Evolutionary conservation across 2,329 filamentous ascomycete species (phyloP), one percentile per base, ranked within the genome.

Genomic region (Coniella lustricola): DNA sequence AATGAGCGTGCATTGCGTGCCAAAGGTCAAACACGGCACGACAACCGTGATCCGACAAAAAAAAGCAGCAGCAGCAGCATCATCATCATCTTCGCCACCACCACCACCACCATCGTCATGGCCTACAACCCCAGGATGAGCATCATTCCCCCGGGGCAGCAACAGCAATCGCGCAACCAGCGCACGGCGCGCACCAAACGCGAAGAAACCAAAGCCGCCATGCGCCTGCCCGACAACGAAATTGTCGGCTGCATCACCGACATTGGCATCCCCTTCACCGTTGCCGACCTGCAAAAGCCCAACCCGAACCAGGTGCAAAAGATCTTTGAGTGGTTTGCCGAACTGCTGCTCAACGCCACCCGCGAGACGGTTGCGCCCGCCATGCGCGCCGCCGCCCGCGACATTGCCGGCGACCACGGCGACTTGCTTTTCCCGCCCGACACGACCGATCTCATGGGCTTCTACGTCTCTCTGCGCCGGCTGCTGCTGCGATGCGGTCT

Each of bases 161-260:
- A 76, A 61, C 70, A 75, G 51, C 70, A 74, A 48, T 70, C 71
- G 55, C 75, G 76, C 47, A 40, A 17, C 20, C 44, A 47, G 37
- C 51, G 51, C 40, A 53, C 44, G 13, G 66, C 70, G 50, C 74
- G 76, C 59, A 79, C 77, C 61, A 80, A 79, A 61, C 76, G 79
- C 55, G 76, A 81, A 29, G 74, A 79, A 49, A 72, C 75, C 46
- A 75, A 80, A 61, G 75, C 77, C 47, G 76, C 79, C 58, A 80
- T 81, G 71, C 72, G 75, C 47, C 71, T 82, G 49, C 73, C 77
- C 7, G 81, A 82, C 64, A 75, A 75, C 60, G 93, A 98, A 66
- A 96, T 98, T 53, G 91, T 91, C 58, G 90, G 87, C 64, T 98
- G 93, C 67, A 96, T 98, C 71, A 93, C 85, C 61, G 93, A 97